These are phyloP conservation scores for Hemileia vastatrix DNA, from an alignment of 1,284 basidiomycete species.

Conservation along the genomic window DNA sequence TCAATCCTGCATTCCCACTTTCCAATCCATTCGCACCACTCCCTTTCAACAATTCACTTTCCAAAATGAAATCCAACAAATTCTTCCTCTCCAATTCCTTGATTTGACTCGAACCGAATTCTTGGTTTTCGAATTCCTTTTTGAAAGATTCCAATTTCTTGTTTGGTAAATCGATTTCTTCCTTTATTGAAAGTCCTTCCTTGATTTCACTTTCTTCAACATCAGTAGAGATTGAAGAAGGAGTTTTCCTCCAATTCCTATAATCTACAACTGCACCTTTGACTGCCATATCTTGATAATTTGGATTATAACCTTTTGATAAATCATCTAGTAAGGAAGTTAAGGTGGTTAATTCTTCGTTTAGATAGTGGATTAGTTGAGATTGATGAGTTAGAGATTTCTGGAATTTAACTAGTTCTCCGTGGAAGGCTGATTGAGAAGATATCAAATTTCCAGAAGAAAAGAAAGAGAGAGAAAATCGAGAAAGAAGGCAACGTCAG, in stretches of 20 bases:
- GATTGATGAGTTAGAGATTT: conserved; percentile 26
- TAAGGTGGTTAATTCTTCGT: conserved; percentile 29
- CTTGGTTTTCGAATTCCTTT: too few species aligned
- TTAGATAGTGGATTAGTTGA: conserved; percentile 27
- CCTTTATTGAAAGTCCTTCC: too few species aligned
- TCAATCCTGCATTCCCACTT: too few species aligned
- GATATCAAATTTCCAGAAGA: too few species aligned
- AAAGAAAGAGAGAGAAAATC: too few species aligned
- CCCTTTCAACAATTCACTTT: too few species aligned
- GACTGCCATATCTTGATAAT: conserved; percentile 42
- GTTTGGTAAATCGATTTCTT: too few species aligned
- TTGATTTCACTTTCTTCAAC: too few species aligned
- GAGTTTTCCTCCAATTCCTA: conserved; percentile 33
- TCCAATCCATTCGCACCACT: too few species aligned
- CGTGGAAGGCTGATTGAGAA: conserved; percentile 29
- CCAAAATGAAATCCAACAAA: background rate
- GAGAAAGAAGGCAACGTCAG: too few species aligned
- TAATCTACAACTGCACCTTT: conserved; percentile 40
- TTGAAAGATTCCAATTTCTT: too few species aligned
- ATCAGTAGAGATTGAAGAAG: too few species aligned
- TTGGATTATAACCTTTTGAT: conserved; percentile 37
- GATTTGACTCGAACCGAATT: background rate
- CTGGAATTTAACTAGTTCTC: conserved; percentile 29
- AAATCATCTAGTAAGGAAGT: conserved; percentile 36
- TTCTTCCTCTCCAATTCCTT: background rate